These are phyloP conservation scores for Populus hybrid DNA, from an alignment of 441 rosid species.

Conservation along the genomic window DNA sequence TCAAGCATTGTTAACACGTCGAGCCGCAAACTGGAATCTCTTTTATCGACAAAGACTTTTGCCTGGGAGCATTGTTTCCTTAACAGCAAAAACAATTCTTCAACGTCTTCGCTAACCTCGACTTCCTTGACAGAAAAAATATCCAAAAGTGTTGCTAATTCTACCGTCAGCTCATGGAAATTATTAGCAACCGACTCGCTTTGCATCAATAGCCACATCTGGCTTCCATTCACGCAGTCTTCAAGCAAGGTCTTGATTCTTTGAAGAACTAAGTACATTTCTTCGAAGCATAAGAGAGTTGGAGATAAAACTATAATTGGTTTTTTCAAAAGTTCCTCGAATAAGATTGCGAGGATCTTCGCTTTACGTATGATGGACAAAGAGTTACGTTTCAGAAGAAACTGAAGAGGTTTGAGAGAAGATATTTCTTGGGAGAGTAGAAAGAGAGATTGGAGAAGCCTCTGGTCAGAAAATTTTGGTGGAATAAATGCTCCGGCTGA, in stretches of 20 bases:
- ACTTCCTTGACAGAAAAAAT: constrained; percentile 54
- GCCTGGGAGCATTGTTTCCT: constrained; percentile 47
- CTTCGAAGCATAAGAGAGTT: too few species aligned
- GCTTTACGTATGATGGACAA: too few species aligned
- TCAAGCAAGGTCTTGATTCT: too few species aligned
- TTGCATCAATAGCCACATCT: too few species aligned
- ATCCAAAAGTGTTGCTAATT: constrained; percentile 71
- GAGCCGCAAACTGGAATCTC: constrained; percentile 40
- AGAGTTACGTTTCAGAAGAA: too few species aligned
- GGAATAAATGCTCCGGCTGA: constrained; percentile 56
- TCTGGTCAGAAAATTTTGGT: constrained; percentile 50
- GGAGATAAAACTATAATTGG: too few species aligned
- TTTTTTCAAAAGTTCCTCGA: too few species aligned
- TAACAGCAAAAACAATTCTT: constrained; percentile 52
- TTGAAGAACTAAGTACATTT: too few species aligned
- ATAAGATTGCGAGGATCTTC: too few species aligned
- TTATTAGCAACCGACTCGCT: constrained; percentile 35
- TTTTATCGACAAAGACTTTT: constrained; percentile 30
- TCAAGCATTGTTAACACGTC: constrained; percentile 47
- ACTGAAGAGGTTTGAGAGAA: too few species aligned
- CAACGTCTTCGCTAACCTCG: constrained; percentile 48
- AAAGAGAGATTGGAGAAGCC: constrained; percentile 52
- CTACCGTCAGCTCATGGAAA: constrained; percentile 60
- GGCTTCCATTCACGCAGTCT: too few species aligned
- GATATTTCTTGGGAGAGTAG: constrained; percentile 60